Percentiles rank a stretch among this genome's conserved stretches.
Evolutionary conservation across 1,284 basidiomycete species (phyloP).

Genomic region (Marasmius fiardii): DNA sequence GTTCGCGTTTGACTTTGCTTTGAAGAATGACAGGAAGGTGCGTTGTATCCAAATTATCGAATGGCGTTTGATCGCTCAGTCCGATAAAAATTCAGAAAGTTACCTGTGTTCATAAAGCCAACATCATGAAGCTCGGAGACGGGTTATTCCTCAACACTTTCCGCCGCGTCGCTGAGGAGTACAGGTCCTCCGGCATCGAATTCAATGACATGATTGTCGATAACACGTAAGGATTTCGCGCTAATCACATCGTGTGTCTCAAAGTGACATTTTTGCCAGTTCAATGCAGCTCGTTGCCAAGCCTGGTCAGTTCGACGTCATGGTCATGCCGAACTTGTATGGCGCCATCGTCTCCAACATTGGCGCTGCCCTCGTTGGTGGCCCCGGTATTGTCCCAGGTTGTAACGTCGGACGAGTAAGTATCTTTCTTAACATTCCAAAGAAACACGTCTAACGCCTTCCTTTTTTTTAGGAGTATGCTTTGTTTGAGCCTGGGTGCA

Average conservation of each 20-base stretch:
- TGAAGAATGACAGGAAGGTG: conserved; percentile 98
- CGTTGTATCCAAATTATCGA: conserved; percentile 12
- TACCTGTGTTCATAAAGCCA: conserved; percentile 99
- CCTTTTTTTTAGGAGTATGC: conserved; percentile 88
- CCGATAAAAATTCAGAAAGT: conserved; percentile 71
- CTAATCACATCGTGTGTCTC: background rate
- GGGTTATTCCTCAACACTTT: conserved; percentile 99
- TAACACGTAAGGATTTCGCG: conserved; percentile 71
- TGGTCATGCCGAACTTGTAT: conserved; percentile 98
- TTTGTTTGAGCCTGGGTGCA: conserved; percentile 97
- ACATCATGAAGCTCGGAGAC: conserved; percentile 99
- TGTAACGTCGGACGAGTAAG: conserved; percentile 94
- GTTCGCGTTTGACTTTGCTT: conserved; percentile 98
- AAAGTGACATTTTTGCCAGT: conserved; percentile 23
- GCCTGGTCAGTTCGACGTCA: conserved; percentile 96
- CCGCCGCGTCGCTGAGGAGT: conserved; percentile 93
- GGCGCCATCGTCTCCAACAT: conserved; percentile 99
- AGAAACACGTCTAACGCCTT: background rate
- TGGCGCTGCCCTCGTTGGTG: conserved; percentile 96
- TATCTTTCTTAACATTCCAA: conserved; percentile 14
- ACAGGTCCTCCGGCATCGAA: conserved; percentile 90
- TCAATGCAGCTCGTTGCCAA: conserved; percentile 98
- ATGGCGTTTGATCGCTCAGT: no score
- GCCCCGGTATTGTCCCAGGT: conserved; percentile 96
- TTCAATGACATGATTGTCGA: conserved; percentile 99